Evolutionary conservation across 1,284 basidiomycete genomes (phyloP).

Genomic region (Phellinidium pouzarii): DNA sequence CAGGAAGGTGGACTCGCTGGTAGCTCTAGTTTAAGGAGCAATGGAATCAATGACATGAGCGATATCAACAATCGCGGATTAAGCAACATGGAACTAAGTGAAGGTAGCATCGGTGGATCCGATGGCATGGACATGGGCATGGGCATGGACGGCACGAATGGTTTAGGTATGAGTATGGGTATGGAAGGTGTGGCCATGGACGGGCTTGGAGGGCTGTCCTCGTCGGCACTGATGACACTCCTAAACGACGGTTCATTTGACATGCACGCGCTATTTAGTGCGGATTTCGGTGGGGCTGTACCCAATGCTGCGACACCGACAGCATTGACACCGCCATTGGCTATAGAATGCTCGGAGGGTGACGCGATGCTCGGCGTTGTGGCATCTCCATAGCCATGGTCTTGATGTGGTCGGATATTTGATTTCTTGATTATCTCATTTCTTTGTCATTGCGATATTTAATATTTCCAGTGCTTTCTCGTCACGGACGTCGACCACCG

Average conservation of each 20-base stretch:
- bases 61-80: background rate
- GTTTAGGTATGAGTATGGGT: background rate
- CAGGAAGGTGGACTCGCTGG: background rate
- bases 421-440: too few relatives aligned
- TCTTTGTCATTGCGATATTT: too few relatives aligned
- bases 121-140: background rate
- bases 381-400: conserved; percentile 6
- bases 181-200: conserved; percentile 4
- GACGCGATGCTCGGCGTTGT: conserved; percentile 10
- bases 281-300: conserved; percentile 18
- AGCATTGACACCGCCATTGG: conserved; percentile 1
- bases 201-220: conserved; percentile 23
- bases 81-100: background rate
- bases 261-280: conserved; percentile 22
- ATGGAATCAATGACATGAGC: background rate
- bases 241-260: conserved; percentile 32
- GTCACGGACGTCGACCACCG: too few relatives aligned
- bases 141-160: background rate
- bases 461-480: too few relatives aligned
- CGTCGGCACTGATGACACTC: conserved; percentile 31
- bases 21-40: background rate
- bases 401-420: too few relatives aligned
- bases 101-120: background rate
- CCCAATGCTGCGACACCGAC: background rate
- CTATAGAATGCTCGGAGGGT: background rate